These are phyloP conservation scores for Flaveria robusta DNA, from an alignment of 129 eudicot species.

Conservation along the genomic window DNA sequence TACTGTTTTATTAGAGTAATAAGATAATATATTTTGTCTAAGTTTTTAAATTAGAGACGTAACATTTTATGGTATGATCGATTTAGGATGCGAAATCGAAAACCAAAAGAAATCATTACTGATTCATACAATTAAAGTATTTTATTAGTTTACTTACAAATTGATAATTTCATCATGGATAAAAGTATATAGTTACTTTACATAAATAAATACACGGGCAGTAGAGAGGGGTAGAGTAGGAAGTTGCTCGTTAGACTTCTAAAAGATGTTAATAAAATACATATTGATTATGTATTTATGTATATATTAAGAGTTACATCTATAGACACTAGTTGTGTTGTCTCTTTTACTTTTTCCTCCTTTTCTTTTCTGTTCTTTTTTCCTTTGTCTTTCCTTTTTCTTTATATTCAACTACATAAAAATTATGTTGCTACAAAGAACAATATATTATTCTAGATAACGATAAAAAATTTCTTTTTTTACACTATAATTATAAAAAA, in stretches of 20 bases:
- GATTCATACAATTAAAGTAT: background rate
- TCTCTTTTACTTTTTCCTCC: slow-evolving; percentile 1
- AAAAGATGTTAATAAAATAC: background rate
- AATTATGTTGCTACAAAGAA: background rate
- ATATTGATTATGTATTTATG: background rate
- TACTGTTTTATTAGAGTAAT: too few relatives aligned
- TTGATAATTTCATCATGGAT: background rate
- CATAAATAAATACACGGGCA: background rate
- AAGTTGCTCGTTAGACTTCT: background rate
- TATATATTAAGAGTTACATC: background rate
- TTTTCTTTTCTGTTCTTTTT: background rate
- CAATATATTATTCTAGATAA: background rate
- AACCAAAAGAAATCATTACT: background rate
- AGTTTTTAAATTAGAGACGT: background rate
- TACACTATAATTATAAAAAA: background rate
- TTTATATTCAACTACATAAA: background rate
- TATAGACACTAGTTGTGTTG: background rate
- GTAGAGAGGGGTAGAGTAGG: background rate
- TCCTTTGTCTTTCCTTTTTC: background rate
- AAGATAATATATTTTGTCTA: too few relatives aligned
- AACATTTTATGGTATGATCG: background rate
- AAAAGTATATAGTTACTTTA: background rate
- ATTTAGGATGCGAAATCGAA: background rate
- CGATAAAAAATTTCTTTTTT: background rate
- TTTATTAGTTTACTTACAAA: background rate